A percentile compares a stretch with the other conserved stretches of the same genome.
Evolutionary conservation across 1,139 yeast species (phyloP).

Genomic region (Sugiyamaella grinbergsii): DNA sequence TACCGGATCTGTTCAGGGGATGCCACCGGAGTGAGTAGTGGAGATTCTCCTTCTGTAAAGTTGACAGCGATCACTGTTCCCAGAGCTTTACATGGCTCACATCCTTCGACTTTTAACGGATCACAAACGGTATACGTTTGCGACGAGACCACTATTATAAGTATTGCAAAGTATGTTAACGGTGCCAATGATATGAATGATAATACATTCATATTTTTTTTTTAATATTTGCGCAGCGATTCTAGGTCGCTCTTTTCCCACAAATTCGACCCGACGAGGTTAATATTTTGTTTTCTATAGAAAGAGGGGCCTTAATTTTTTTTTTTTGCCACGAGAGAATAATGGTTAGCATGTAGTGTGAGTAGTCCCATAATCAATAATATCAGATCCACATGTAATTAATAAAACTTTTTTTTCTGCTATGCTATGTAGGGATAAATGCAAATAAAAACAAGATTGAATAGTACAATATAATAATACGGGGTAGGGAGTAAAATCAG

Average conservation of each 20-base stretch:
- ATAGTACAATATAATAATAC: neutral
- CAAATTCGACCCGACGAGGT: no score
- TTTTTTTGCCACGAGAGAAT: no score
- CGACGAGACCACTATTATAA: constrained; percentile 19
- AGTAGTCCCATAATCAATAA: neutral
- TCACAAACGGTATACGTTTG: constrained; percentile 36
- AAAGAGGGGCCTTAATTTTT: no score
- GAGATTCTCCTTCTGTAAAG: constrained; percentile 33
- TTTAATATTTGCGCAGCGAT: neutral
- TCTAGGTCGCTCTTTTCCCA: no score
- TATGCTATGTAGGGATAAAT: constrained; percentile 11
- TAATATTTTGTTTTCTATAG: neutral
- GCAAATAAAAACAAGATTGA: constrained; percentile 2
- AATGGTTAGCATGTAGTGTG: neutral
- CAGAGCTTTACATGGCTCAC: constrained; percentile 38
- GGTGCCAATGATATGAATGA: constrained; percentile 4
- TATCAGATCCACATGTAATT: constrained; percentile 1
- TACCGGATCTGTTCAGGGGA: constrained; percentile 33
- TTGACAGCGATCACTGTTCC: constrained; percentile 33
- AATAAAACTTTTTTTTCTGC: neutral
- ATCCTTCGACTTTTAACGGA: constrained; percentile 32
- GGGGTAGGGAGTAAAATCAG: neutral
- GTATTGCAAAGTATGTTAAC: neutral
- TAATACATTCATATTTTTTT: constrained; percentile 8
- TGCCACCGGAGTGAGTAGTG: constrained; percentile 21